These are phyloP conservation scores for Galerina marginata DNA, from an alignment of 768 basidiomycete genomes.

Conservation along the genomic window DNA sequence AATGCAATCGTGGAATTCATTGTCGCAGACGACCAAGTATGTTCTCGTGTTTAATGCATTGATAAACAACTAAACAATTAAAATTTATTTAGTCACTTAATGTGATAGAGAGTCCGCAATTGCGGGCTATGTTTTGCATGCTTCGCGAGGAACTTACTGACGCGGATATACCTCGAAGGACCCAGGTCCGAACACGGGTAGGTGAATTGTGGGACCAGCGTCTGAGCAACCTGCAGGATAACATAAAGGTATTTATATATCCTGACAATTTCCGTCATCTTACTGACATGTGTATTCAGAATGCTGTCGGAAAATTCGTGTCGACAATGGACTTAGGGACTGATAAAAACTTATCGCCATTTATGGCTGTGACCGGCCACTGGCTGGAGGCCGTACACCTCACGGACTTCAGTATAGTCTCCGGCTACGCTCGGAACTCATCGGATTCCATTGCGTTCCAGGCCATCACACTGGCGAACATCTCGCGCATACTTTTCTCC, in stretches of 20 bases:
- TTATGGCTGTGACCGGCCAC: slow-evolving; percentile 47
- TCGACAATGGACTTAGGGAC: slow-evolving; percentile 27
- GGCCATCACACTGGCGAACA: slow-evolving; percentile 41
- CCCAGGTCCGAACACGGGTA: neutral
- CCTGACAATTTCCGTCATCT: too few species aligned
- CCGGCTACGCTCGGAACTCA: slow-evolving; percentile 32
- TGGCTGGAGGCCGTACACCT: slow-evolving; percentile 34
- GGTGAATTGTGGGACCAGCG: neutral
- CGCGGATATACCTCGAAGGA: neutral
- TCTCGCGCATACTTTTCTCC: slow-evolving; percentile 35
- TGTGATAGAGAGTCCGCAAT: slow-evolving; percentile 36
- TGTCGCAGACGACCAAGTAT: slow-evolving; percentile 36
- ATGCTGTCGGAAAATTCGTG: neutral
- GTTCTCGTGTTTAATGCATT: too few species aligned
- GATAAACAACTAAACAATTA: too few species aligned
- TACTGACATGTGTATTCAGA: too few species aligned
- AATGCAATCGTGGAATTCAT: slow-evolving; percentile 23
- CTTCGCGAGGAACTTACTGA: slow-evolving; percentile 20
- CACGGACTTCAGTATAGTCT: slow-evolving; percentile 26
- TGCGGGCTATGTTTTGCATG: slow-evolving; percentile 35
- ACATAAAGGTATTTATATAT: neutral
- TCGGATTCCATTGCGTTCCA: slow-evolving; percentile 39
- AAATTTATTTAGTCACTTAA: slow-evolving; percentile 36
- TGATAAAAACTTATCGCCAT: slow-evolving; percentile 36
- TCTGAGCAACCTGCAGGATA: neutral